Evolutionary conservation across 2,329 filamentous ascomycete species (phyloP).

Genomic region (Hypomyces perniciosus): DNA sequence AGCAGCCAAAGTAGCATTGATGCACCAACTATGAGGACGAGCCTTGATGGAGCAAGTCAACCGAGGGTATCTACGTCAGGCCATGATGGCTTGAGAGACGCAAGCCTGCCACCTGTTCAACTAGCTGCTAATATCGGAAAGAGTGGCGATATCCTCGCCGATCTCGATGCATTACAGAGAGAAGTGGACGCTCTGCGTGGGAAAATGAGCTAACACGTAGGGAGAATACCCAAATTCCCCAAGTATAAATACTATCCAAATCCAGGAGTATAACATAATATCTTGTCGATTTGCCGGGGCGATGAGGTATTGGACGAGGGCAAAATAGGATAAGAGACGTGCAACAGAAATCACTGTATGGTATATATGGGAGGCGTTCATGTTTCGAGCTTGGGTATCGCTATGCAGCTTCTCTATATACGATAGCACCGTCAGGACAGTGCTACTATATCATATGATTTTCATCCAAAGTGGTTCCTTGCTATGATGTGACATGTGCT

Average conservation of each 20-base stretch:
- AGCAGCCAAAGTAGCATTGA: constrained; percentile 41
- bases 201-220: neutral
- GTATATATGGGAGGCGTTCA: constrained; percentile 10
- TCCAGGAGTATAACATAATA: too few species aligned
- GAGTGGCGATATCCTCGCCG: constrained; percentile 60
- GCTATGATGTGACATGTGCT: too few species aligned
- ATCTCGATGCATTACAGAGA: constrained; percentile 63
- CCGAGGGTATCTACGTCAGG: constrained; percentile 2
- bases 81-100: neutral
- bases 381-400: neutral
- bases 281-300: constrained; percentile 1
- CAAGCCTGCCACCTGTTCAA: constrained; percentile 14
- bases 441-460: too few species aligned
- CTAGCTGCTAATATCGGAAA: constrained; percentile 24
- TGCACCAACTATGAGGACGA: constrained; percentile 26
- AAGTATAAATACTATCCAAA: neutral
- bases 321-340: neutral
- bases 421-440: too few species aligned
- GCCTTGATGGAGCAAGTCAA: constrained; percentile 24
- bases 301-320: neutral
- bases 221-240: neutral
- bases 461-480: too few species aligned
- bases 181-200: constrained; percentile 63
- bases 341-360: constrained; percentile 3
- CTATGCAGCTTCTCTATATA: too few species aligned